Evolutionary conservation across 2,329 filamentous ascomycete species (phyloP), one percentile per base, ranked within the genome.

Genomic region (Pyrenophora tritici-repentis): DNA sequence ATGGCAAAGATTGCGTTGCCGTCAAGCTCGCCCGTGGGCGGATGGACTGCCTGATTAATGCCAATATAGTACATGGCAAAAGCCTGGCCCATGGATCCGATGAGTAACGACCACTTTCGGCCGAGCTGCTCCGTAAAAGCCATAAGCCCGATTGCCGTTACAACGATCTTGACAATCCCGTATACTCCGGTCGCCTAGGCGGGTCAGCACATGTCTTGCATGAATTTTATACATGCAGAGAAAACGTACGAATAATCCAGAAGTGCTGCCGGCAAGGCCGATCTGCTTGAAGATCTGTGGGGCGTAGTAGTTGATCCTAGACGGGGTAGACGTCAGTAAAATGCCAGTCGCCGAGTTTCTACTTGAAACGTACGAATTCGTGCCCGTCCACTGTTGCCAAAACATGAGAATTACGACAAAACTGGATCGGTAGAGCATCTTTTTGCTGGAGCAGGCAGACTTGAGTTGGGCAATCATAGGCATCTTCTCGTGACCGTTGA

Each of bases 341-440:
- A 24, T 31, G 26, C n/a, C 26, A 16, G 20, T 10, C 47, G 35
- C 31, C 14, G 31, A n/a, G 9, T 29, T 53, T 10, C 45, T 39
- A 22, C 10, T n/a, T 20, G 24, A 22, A 17, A 26, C 47, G n/a
- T 31, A 45, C 42, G 42, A 45, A 35, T 53, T 60, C 4, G 64
- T 70, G 1, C 74, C 72, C 1, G 70, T 73, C 68, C 70, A 74
- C 41, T 75, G 75, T 45, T 77, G 75, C 59, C 65, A 76, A 56
- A 78, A 75, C 75, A 78, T 78, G 17, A 78, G 65, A 4, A 74
- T 67, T 0, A 78, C 70, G 2, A 72, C 75, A 59, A 77, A 73
- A 1, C 67, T 67, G n/a, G 72, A 70, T 5, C 68, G 73, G 53
- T 77, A 77, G 34, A 76, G 67, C 48, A 74, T 72, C 45, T 67